Evolutionary conservation across 495 filamentous ascomycete species (phyloP).

Genomic region (Chaetomium fimeti): DNA sequence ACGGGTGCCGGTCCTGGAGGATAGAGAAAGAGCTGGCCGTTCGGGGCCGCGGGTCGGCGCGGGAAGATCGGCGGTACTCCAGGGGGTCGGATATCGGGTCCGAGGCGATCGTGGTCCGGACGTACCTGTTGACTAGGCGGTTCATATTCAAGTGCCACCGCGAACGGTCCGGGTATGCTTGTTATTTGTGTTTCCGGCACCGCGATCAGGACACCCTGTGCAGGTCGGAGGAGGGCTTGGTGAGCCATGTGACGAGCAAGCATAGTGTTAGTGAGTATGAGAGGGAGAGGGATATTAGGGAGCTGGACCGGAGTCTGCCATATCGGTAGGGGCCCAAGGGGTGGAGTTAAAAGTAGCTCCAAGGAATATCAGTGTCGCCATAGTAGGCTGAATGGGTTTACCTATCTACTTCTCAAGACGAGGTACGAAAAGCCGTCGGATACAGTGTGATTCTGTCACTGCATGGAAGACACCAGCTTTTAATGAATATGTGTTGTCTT

Average conservation of each 20-base stretch:
- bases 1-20: slow-evolving; percentile 26
- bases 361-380: too few relatives aligned
- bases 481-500: not conserved
- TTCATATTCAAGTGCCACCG: slow-evolving; percentile 42
- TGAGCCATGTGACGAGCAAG: slow-evolving; percentile 33
- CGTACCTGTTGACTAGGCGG: slow-evolving; percentile 33
- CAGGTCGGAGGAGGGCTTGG: slow-evolving; percentile 29
- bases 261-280: slow-evolving; percentile 35
- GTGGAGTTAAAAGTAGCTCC: too few relatives aligned
- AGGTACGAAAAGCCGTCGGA: too few relatives aligned
- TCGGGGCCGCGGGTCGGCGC: not conserved
- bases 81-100: slow-evolving; percentile 16
- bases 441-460: too few relatives aligned
- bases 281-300: slow-evolving; percentile 34
- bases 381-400: too few relatives aligned
- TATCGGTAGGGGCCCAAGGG: slow-evolving; percentile 5
- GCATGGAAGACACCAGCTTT: too few relatives aligned
- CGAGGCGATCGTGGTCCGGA: slow-evolving; percentile 26
- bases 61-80: not conserved
- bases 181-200: slow-evolving; percentile 31
- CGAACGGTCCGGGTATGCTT: slow-evolving; percentile 33
- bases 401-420: too few relatives aligned
- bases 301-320: slow-evolving; percentile 18
- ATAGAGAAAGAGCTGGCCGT: slow-evolving; percentile 35
- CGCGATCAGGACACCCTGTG: slow-evolving; percentile 37